Base-by-base conservation (phyloP, 176 grass and related monocot species). In the Triticum dicoccoides region DNA sequence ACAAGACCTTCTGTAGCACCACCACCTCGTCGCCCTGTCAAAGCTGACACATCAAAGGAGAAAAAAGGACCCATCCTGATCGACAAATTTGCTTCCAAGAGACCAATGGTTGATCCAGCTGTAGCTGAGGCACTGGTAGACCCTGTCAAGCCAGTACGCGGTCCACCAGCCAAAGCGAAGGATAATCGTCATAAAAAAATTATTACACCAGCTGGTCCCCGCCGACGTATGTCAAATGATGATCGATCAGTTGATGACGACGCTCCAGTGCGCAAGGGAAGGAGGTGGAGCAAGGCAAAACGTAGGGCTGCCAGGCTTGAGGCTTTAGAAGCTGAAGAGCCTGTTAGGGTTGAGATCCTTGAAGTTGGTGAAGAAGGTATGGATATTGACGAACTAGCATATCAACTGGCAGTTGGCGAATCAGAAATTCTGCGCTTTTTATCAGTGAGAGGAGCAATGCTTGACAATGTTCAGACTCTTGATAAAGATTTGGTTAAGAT, bases 401-500 rank as follows among this genome's bases (percentile, higher is more conserved):
- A 94, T 91, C 81, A 90, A 17, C 91, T 98, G 82, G 96, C 93
- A 75, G 68, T 93, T 65, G 73, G 63, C 15, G 94, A 93, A 80
- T 88, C 84, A 41, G 91, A 96, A 87, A 96, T 96, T 89, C 67
- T 93, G 67, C 76, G 73, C 10, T 96, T 86, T 87, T 89, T 96
- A 24, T 96, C 78, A 13, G 81, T 89, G 33, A 95, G 81, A 86
- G 87, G 87, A 64, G 88, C 82, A 87, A 93, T 82, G 81, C 80
- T 85, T 33, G 90, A 92, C 63, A 86, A 89, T 62, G 93, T 90
- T 69, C 90, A 92, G 13, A 86, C 81, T 78, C 81, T 98, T 65
- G 90, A 95, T 87, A 95, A 89, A 86, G 96, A 94, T 89, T 84
- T 96, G 88, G 96, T 98, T 84, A 95, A 93, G 91, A 95, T 98